Evolutionary conservation across 805 yeast genomes (phyloP).

Genomic region (Saccharomyces kudriavzevii): DNA sequence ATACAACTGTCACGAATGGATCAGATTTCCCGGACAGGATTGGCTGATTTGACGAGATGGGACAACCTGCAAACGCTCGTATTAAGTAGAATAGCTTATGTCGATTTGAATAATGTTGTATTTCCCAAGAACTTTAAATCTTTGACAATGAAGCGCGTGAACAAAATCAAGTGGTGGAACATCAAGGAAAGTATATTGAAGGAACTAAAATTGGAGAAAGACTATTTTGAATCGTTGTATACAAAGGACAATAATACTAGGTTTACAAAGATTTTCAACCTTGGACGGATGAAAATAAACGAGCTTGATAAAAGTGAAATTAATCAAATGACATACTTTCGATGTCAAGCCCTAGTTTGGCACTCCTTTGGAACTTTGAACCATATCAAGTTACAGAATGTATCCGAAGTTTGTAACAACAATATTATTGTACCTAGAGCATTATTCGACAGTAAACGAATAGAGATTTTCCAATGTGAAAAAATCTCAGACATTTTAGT

Average conservation of each 20-base stretch:
- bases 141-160: slow-evolving; percentile 11
- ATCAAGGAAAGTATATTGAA: slow-evolving; percentile 3
- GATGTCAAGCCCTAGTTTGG: slow-evolving; percentile 9
- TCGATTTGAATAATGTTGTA: slow-evolving; percentile 21
- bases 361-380: slow-evolving; percentile 8
- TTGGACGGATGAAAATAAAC: neutral
- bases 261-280: neutral
- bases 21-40: slow-evolving; percentile 7
- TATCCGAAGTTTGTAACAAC: slow-evolving; percentile 4
- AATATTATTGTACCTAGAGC: slow-evolving; percentile 15
- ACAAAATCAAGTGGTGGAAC: slow-evolving; percentile 24
- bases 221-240: slow-evolving; percentile 1
- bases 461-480: slow-evolving; percentile 3
- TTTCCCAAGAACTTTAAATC: slow-evolving; percentile 19
- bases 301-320: neutral
- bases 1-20: slow-evolving; percentile 12
- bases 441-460: slow-evolving; percentile 13
- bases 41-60: slow-evolving; percentile 26
- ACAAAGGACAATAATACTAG: neutral
- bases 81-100: slow-evolving; percentile 8
- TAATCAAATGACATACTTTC: neutral
- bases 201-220: slow-evolving; percentile 2
- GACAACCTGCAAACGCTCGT: slow-evolving; percentile 18
- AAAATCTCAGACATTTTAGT: slow-evolving; percentile 1
- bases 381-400: slow-evolving; percentile 9